Percentiles rank a stretch among this genome's conserved stretches.
phyloP scores from a whole-genome alignment of 805 yeast genomes.

The Metschnikowia orientalis region DNA sequence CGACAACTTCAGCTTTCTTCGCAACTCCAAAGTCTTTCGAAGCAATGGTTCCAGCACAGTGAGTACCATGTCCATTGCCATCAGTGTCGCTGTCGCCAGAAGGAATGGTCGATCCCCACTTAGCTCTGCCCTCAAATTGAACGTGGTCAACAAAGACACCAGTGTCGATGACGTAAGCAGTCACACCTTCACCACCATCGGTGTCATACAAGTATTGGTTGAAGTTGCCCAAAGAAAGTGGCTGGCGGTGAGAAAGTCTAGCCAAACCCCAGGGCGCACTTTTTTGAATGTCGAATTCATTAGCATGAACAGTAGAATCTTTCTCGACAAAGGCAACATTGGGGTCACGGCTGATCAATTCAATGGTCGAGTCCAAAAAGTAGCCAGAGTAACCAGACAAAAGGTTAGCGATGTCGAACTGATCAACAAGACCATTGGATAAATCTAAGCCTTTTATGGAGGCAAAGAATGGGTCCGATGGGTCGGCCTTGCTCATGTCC shows the following conservation, averaged over 20 bases:
- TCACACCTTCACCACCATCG: constrained; percentile 47
- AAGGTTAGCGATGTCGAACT: constrained; percentile 50
- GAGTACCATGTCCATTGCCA: constrained; percentile 86
- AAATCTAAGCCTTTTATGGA: constrained; percentile 9
- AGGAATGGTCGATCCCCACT: constrained; percentile 58
- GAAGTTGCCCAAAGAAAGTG: constrained; percentile 62
- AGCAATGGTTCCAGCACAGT: constrained; percentile 86
- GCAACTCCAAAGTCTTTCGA: constrained; percentile 81
- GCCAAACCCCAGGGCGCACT: constrained; percentile 96
- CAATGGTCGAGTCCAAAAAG: constrained; percentile 71
- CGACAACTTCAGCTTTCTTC: constrained; percentile 45
- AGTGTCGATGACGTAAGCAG: constrained; percentile 78
- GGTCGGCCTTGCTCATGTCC: constrained; percentile 30
- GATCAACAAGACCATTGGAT: constrained; percentile 24
- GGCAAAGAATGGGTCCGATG: constrained; percentile 18
- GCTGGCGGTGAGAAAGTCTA: constrained; percentile 78
- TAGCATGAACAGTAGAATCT: constrained; percentile 60
- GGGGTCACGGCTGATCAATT: constrained; percentile 63
- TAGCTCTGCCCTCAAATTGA: constrained; percentile 63
- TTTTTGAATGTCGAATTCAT: constrained; percentile 61
- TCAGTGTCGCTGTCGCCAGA: constrained; percentile 60
- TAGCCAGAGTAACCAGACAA: constrained; percentile 82
- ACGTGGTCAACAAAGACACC: constrained; percentile 64
- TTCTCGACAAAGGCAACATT: constrained; percentile 66
- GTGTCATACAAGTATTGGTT: constrained; percentile 38